A percentile compares a stretch with the other conserved stretches of the same genome.
Evolutionary conservation across 305 asterid genomes (phyloP).

Genomic region (Fraxinus dipetala): DNA sequence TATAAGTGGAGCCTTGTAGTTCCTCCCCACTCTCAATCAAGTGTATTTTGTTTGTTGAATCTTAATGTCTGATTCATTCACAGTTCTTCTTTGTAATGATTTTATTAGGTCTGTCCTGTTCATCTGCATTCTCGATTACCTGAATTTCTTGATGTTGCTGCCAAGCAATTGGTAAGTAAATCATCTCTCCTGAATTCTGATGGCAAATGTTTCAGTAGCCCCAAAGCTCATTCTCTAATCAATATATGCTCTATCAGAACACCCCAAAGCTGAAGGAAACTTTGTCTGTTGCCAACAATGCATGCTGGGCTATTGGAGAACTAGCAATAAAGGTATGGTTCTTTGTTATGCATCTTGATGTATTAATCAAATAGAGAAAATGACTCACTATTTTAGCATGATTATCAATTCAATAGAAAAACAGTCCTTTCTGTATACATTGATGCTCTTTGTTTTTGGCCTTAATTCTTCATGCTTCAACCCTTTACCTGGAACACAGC

Average conservation of each 20-base stretch:
- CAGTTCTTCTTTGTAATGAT: conserved; percentile 24
- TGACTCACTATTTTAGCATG: conserved; percentile 5
- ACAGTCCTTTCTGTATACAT: conserved; percentile 9
- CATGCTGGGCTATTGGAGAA: conserved; percentile 99
- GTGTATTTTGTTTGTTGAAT: conserved; percentile 5
- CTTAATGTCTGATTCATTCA: neutral
- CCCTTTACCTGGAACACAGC: neutral
- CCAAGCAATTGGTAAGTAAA: conserved; percentile 83
- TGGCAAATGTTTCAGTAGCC: conserved; percentile 8
- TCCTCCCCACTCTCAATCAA: neutral
- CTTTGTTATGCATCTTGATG: conserved; percentile 9
- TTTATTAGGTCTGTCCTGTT: conserved; percentile 82
- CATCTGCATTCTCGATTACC: conserved; percentile 78
- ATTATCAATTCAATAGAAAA: conserved; percentile 8
- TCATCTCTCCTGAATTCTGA: conserved; percentile 13
- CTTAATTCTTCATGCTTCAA: conserved; percentile 13
- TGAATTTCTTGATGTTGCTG: conserved; percentile 83
- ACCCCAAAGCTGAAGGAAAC: conserved; percentile 80
- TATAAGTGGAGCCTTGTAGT: neutral
- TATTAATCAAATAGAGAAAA: neutral
- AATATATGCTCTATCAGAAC: conserved; percentile 45
- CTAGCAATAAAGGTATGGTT: conserved; percentile 80
- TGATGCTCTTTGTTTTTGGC: conserved; percentile 4
- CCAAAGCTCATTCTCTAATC: conserved; percentile 15
- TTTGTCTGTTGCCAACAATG: conserved; percentile 93